Evolutionary conservation across 768 basidiomycete species (phyloP).

Genomic region (Suillus clintonianus): DNA sequence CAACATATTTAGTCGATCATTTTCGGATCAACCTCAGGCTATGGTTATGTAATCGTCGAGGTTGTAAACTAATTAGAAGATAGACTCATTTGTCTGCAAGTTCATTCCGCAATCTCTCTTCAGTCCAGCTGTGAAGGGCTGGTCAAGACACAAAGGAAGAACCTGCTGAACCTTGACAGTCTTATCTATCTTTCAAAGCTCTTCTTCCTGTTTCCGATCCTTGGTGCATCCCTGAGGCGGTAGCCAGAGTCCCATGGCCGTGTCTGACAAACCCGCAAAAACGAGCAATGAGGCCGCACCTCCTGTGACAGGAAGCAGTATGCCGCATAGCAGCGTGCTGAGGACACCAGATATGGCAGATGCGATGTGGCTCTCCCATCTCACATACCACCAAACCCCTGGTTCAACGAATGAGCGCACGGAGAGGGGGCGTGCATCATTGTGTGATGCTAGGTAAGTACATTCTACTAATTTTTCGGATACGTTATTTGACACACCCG

Average conservation of each 20-base stretch:
- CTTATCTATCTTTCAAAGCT: not conserved
- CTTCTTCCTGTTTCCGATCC: not conserved
- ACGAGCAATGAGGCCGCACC: not conserved
- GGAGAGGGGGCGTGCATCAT: not conserved
- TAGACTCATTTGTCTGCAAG: not conserved
- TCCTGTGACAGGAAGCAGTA: not conserved
- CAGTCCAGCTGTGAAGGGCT: not conserved
- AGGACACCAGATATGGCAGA: not conserved
- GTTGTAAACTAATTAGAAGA: slow-evolving; percentile 3
- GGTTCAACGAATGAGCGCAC: not conserved
- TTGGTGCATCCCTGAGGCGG: not conserved
- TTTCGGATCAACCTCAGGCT: not conserved
- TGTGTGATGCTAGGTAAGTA: not conserved
- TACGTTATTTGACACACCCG: not conserved
- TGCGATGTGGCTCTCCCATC: not conserved
- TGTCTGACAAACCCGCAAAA: not conserved
- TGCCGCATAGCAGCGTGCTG: not conserved
- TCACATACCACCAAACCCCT: not conserved
- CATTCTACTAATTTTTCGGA: not conserved
- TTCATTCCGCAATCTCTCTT: not conserved
- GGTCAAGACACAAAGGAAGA: not conserved
- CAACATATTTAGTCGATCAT: not conserved
- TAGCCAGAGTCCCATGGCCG: not conserved
- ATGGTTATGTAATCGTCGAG: slow-evolving; percentile 7
- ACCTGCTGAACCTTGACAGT: not conserved